Conservation (phyloP, 2,329 filamentous ascomycete genomes). For the Cytospora chrysosperma region DNA sequence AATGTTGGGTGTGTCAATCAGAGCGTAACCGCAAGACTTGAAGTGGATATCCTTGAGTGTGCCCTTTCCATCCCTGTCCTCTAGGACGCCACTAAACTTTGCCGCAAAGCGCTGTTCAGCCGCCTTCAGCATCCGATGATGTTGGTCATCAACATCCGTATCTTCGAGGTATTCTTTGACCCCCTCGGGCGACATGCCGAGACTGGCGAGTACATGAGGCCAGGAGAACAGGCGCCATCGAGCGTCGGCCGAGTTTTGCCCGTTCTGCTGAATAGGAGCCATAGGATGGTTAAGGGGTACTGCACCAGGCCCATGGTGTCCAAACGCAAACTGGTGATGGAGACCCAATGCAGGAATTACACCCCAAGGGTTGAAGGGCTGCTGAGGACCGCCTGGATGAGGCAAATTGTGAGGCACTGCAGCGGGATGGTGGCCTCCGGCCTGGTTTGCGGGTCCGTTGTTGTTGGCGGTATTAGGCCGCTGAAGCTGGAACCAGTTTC, state of each 20-base stretch:
- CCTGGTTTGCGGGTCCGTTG: neutral
- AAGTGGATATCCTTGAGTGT: constrained; percentile 45
- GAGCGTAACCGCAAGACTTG: constrained; percentile 62
- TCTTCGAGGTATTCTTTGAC: neutral
- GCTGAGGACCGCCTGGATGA: neutral
- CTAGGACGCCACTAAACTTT: constrained; percentile 26
- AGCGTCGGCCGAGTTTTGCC: neutral
- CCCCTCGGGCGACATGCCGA: constrained; percentile 39
- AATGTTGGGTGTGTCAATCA: constrained; percentile 38
- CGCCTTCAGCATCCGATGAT: neutral
- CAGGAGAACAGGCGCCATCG: constrained; percentile 38
- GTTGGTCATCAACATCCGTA: neutral
- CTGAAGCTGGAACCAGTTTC: constrained; percentile 18
- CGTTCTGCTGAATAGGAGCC: neutral
- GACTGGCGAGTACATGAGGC: constrained; percentile 41
- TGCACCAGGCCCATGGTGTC: constrained; percentile 4
- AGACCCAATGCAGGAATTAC: neutral
- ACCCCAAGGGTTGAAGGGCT: neutral
- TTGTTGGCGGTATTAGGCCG: neutral
- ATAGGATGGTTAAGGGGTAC: neutral
- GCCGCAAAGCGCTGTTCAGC: constrained; percentile 25
- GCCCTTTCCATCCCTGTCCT: constrained; percentile 31
- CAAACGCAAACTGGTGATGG: neutral
- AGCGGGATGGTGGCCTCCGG: neutral
- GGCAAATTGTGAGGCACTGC: neutral